Conservation (phyloP, 2,329 filamentous ascomycete genomes). For the Metarhizium sp. region DNA sequence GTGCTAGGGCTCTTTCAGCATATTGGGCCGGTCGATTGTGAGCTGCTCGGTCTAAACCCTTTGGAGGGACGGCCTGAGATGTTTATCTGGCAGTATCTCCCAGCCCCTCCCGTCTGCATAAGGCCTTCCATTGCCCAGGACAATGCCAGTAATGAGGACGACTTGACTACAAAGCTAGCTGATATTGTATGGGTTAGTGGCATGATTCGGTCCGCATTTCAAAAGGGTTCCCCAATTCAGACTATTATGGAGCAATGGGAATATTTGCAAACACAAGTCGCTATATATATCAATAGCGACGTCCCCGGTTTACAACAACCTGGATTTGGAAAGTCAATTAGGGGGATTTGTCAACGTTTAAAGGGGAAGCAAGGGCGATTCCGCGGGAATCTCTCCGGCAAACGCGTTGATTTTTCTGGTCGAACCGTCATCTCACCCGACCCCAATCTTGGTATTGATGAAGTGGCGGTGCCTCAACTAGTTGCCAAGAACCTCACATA, state of each 20-base stretch:
- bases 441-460: constrained; percentile 84
- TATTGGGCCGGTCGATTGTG: constrained; percentile 76
- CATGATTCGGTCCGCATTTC: constrained; percentile 70
- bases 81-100: constrained; percentile 94
- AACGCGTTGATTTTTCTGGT: constrained; percentile 98
- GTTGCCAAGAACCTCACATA: constrained; percentile 95
- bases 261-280: constrained; percentile 86
- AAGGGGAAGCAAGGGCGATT: constrained; percentile 98
- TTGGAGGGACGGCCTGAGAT: constrained; percentile 86
- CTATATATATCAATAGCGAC: constrained; percentile 96
- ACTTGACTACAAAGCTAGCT: constrained; percentile 86
- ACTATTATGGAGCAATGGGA: constrained; percentile 98
- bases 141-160: constrained; percentile 86
- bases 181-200: constrained; percentile 91
- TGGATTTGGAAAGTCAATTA: constrained; percentile 75
- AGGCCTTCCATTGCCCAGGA: constrained; percentile 89
- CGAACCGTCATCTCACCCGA: constrained; percentile 96
- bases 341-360: constrained; percentile 86
- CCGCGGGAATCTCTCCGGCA: constrained; percentile 89
- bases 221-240: constrained; percentile 72
- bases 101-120: constrained; percentile 87
- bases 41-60: constrained; percentile 80
- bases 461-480: constrained; percentile 81
- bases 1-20: constrained; percentile 86
- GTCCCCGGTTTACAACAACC: constrained; percentile 80